Evolutionary conservation across 192 early-diverging fungal genomes (phyloP).

Genomic region (Podila minutissima): DNA sequence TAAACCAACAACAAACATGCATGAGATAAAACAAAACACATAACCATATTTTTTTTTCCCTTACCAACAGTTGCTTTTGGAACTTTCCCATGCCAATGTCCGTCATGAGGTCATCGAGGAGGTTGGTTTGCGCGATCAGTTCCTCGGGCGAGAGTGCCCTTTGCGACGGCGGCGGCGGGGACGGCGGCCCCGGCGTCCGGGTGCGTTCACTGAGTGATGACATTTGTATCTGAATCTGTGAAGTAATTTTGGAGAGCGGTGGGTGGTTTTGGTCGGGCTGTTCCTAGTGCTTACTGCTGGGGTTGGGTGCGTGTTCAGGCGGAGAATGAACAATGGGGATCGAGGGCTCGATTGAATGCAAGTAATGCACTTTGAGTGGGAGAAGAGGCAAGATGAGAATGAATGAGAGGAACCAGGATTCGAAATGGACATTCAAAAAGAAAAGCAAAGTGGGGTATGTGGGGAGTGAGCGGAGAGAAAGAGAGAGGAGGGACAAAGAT

Average conservation of each 20-base stretch:
- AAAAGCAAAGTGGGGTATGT: no score
- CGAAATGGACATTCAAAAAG: no score
- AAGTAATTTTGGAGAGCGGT: neutral
- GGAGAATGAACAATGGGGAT: no score
- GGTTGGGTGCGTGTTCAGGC: no score
- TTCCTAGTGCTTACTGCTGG: no score
- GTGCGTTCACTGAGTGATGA: neutral
- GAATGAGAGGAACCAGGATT: no score
- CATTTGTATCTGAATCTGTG: neutral
- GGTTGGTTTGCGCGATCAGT: constrained; percentile 29
- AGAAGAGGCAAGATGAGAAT: no score
- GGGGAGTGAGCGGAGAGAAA: no score
- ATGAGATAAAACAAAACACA: neutral
- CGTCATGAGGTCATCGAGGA: constrained; percentile 69
- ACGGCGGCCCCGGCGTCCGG: neutral
- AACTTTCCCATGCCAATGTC: constrained; percentile 80
- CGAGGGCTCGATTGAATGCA: no score
- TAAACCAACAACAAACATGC: constrained; percentile 1
- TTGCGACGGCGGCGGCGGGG: neutral
- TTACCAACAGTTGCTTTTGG: constrained; percentile 69
- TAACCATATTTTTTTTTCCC: neutral
- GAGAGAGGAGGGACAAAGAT: no score
- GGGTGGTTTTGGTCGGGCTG: no score
- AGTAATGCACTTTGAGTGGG: no score
- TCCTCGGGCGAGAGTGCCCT: constrained; percentile 45